Percentiles rank a stretch among this genome's conserved stretches.
Conservation (phyloP, 495 filamentous ascomycete species). For the Penicillium turbatum region DNA sequence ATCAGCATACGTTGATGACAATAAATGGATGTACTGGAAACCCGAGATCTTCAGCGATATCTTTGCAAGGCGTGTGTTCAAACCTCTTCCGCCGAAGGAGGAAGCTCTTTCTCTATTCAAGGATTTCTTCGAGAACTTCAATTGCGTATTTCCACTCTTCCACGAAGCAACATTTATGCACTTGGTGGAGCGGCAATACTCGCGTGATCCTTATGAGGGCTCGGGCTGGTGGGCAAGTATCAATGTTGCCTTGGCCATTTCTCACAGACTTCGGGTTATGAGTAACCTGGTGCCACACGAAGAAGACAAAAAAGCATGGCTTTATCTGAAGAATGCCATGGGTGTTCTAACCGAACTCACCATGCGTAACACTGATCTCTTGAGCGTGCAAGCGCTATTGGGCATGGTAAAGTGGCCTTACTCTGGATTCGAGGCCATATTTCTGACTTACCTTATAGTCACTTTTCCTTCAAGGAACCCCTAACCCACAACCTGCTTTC, state of each 20-base stretch:
- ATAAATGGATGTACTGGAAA: slow-evolving; percentile 95
- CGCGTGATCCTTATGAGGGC: slow-evolving; percentile 85
- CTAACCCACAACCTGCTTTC: slow-evolving; percentile 93
- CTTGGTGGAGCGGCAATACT: slow-evolving; percentile 88
- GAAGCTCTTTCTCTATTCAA: slow-evolving; percentile 79
- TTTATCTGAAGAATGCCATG: slow-evolving; percentile 94
- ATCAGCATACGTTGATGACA: slow-evolving; percentile 72
- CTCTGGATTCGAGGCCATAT: no score
- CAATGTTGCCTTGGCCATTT: slow-evolving; percentile 88
- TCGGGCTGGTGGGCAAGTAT: slow-evolving; percentile 98
- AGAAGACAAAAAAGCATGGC: slow-evolving; percentile 91
- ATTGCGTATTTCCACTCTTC: slow-evolving; percentile 96
- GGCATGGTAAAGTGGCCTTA: slow-evolving; percentile 63
- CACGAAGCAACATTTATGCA: slow-evolving; percentile 99
- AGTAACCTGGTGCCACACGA: slow-evolving; percentile 84
- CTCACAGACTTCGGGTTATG: slow-evolving; percentile 91
- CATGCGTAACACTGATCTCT: slow-evolving; percentile 90
- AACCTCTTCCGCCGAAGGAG: slow-evolving; percentile 71
- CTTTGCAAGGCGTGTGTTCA: slow-evolving; percentile 83
- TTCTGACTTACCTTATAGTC: slow-evolving; percentile 45
- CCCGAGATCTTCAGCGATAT: slow-evolving; percentile 90
- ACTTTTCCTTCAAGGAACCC: slow-evolving; percentile 92
- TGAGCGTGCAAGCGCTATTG: slow-evolving; percentile 93
- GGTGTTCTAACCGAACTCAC: slow-evolving; percentile 86
- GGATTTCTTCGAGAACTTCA: slow-evolving; percentile 97